Evolutionary conservation across 768 basidiomycete genomes (phyloP), one percentile per base, ranked within the genome.

Genomic region (Boletus pseudo-olivaceus): DNA sequence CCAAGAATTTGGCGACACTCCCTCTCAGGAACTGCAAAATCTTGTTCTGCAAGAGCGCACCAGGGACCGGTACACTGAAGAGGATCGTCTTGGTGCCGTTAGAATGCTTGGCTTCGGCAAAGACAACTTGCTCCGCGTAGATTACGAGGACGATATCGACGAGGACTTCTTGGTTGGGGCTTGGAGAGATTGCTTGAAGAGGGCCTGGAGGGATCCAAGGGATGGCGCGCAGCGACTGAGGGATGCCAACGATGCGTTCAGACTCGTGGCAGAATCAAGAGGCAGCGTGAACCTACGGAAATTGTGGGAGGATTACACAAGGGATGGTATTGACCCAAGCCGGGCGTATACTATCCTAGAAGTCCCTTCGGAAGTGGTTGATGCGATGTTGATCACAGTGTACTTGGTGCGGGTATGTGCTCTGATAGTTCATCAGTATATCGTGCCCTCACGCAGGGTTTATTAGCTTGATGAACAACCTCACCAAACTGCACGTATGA

Each of bases 381-480:
- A 94, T 42, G 71, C 76, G n/a, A 87, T 90, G 81, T 66, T 94
- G 30, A 76, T 90, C 58, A 86, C 83, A 6, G 79, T 92, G 9
- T 92, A 78, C 65, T 66, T 73, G 41, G 78, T 93, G 78, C 73
- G 90, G 73, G 90, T 90, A 61, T 63, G 75, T 72, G 50, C 39
- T 49, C 33, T 30, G 15, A 43, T 48, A 48, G 47, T 23, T 52
- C 9, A 5, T 51, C 50, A 10, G 49, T 29, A 11, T 50, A 19
- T 45, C 50, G 20, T 34, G 9, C n/a, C 32, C 57, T 62, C 20
- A 61, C 58, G 54, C 30, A 43, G 27, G 19, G 34, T 42, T 49
- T 50, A 10, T 14, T 51, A 93, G 90, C 72, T 90, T 23, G 83
- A 87, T 29, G 91, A 93, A 65, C 78, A 81, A 35, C 82, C 90